Conservation (phyloP, 2,329 filamentous ascomycete species). For the Trichoderma koningiopsis region DNA sequence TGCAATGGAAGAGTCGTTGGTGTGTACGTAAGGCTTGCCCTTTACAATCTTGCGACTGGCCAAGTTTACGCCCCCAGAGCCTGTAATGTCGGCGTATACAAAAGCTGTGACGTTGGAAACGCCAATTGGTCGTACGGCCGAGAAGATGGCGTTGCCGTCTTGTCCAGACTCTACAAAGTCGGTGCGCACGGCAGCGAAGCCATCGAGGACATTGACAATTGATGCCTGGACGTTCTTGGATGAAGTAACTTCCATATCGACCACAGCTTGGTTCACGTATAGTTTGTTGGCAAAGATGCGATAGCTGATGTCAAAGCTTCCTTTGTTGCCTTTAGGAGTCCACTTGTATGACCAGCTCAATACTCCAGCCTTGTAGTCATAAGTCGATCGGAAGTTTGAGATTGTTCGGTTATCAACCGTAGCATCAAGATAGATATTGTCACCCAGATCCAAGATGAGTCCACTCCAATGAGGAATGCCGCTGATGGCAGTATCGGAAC, state of each 20-base stretch:
- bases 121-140: conserved; percentile 64
- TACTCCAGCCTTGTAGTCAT: conserved; percentile 65
- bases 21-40: conserved; percentile 51
- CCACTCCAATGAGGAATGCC: conserved; percentile 64
- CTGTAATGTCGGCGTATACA: conserved; percentile 49
- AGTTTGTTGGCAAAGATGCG: conserved; percentile 67
- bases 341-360: conserved; percentile 68
- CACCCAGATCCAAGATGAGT: conserved; percentile 54
- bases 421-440: conserved; percentile 59
- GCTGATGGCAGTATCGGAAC: conserved; percentile 66
- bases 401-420: conserved; percentile 61
- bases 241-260: conserved; percentile 63
- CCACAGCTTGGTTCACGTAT: conserved; percentile 53
- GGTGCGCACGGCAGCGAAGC: conserved; percentile 66
- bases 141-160: conserved; percentile 60
- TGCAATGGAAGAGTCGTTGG: conserved; percentile 65
- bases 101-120: conserved; percentile 62
- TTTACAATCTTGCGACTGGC: conserved; percentile 47
- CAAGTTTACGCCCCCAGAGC: conserved; percentile 39
- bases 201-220: conserved; percentile 68
- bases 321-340: conserved; percentile 52
- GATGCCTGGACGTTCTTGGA: conserved; percentile 55
- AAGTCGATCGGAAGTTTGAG: conserved; percentile 59
- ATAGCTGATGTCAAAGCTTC: conserved; percentile 62
- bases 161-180: conserved; percentile 59